These are phyloP conservation scores for Neurospora pannonica DNA, from an alignment of 495 filamentous ascomycete species.

Conservation along the genomic window DNA sequence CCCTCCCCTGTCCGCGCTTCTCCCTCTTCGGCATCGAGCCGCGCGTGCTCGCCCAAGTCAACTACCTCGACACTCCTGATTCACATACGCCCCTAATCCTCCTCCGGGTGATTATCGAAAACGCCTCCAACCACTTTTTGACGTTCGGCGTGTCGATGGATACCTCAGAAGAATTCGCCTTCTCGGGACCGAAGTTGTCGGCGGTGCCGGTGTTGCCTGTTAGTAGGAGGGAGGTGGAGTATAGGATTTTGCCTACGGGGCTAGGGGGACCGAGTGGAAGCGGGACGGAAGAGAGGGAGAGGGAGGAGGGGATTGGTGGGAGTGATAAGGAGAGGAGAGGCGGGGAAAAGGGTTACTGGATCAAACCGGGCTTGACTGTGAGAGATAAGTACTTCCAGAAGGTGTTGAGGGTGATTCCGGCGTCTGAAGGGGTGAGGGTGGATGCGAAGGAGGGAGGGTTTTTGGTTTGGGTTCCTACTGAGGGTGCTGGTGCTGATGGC, in stretches of 20 bases:
- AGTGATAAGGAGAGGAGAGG: not conserved
- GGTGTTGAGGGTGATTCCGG: constrained; percentile 60
- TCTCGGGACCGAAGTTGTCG: constrained; percentile 76
- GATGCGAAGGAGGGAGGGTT: constrained; percentile 64
- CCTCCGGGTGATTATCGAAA: constrained; percentile 69
- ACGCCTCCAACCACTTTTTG: constrained; percentile 86
- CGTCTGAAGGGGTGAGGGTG: constrained; percentile 54
- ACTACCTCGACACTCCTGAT: constrained; percentile 24
- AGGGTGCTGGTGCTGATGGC: constrained; percentile 29
- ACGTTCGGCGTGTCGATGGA: constrained; percentile 92
- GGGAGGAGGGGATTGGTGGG: not conserved
- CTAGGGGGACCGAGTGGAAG: not conserved
- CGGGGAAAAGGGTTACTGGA: constrained; percentile 54
- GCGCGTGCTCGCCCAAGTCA: constrained; percentile 65
- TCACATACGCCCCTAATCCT: constrained; percentile 17
- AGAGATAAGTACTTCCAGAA: constrained; percentile 88
- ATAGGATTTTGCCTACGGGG: constrained; percentile 50
- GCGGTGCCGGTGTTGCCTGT: constrained; percentile 71
- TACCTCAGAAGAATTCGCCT: constrained; percentile 82
- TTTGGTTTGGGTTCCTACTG: constrained; percentile 51
- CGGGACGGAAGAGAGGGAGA: not conserved
- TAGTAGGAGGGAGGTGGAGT: constrained; percentile 59
- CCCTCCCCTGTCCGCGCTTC: constrained; percentile 66
- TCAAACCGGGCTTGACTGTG: constrained; percentile 62
- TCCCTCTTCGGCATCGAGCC: constrained; percentile 75